Percentiles rank a stretch among this genome's conserved stretches.
Conservation (phyloP, 257 asterid species). For the Lavandula angustifolia region DNA sequence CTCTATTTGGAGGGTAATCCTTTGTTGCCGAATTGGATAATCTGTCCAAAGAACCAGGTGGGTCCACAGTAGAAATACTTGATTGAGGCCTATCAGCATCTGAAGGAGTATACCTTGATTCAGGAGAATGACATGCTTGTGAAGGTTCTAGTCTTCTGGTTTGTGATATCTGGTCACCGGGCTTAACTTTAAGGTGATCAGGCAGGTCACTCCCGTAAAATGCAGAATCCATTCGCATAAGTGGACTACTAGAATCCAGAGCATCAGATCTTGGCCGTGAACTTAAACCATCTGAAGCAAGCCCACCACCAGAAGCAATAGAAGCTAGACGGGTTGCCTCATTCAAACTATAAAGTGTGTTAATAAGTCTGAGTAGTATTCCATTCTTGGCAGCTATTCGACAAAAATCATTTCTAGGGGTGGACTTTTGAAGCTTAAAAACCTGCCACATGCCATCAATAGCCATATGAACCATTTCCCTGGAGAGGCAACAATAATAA, state of each 20-base stretch:
- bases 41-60: constrained; percentile 41
- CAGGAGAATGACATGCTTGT: constrained; percentile 74
- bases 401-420: constrained; percentile 91
- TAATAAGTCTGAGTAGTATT: constrained; percentile 83
- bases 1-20: constrained; percentile 41
- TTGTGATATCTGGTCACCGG: constrained; percentile 64
- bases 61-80: constrained; percentile 33
- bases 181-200: constrained; percentile 63
- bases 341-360: constrained; percentile 89
- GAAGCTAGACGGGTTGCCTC: constrained; percentile 92
- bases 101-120: constrained; percentile 49
- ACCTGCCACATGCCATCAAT: constrained; percentile 99
- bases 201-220: constrained; percentile 64
- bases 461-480: constrained; percentile 99
- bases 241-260: constrained; percentile 59
- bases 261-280: constrained; percentile 78
- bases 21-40: constrained; percentile 38
- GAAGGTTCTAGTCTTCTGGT: constrained; percentile 61
- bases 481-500: constrained; percentile 44
- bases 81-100: constrained; percentile 55
- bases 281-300: constrained; percentile 64
- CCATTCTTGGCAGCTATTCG: constrained; percentile 96
- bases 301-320: constrained; percentile 72
- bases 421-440: constrained; percentile 92
- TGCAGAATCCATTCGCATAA: constrained; percentile 56